Evolutionary conservation across 106 monocot species (phyloP).

Genomic region (Dendrobium chrysotoxum): DNA sequence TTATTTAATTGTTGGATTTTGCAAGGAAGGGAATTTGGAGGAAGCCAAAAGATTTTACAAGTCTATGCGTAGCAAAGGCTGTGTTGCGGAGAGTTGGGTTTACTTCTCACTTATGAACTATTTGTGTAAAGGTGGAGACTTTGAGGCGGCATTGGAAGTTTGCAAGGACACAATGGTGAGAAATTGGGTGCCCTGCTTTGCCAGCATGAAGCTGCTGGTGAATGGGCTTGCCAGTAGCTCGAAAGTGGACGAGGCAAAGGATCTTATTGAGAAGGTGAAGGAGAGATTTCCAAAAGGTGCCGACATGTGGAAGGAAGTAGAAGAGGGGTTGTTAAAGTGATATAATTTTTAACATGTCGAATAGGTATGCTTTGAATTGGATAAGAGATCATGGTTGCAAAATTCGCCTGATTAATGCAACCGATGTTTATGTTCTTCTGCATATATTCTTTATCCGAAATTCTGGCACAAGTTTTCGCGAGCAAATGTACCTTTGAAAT

Average conservation of each 20-base stretch:
- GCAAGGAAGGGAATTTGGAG: constrained; percentile 60
- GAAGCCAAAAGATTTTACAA: constrained; percentile 58
- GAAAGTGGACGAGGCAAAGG: constrained; percentile 55
- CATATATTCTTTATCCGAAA: not conserved
- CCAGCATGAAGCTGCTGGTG: constrained; percentile 68
- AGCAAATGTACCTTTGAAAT: not conserved
- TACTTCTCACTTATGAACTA: constrained; percentile 68
- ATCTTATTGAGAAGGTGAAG: constrained; percentile 58
- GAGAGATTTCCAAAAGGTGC: constrained; percentile 52
- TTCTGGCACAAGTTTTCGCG: not conserved
- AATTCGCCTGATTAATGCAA: not conserved
- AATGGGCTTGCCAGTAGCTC: constrained; percentile 42
- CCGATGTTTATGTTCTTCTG: not conserved
- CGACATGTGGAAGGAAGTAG: constrained; percentile 81
- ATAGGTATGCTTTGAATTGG: not conserved
- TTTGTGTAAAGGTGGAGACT: constrained; percentile 69
- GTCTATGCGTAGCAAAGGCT: constrained; percentile 42
- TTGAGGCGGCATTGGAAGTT: constrained; percentile 47
- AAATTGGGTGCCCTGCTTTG: constrained; percentile 77
- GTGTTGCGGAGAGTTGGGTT: constrained; percentile 42
- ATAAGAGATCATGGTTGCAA: not conserved
- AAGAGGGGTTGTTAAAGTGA: constrained; percentile 33
- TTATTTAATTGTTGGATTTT: constrained; percentile 71
- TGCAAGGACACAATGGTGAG: constrained; percentile 54
- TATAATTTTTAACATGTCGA: not conserved